Evolutionary conservation across 352 stramenopile genomes (phyloP), one percentile per base, ranked within the genome.

Genomic region (Bremia lactucae): DNA sequence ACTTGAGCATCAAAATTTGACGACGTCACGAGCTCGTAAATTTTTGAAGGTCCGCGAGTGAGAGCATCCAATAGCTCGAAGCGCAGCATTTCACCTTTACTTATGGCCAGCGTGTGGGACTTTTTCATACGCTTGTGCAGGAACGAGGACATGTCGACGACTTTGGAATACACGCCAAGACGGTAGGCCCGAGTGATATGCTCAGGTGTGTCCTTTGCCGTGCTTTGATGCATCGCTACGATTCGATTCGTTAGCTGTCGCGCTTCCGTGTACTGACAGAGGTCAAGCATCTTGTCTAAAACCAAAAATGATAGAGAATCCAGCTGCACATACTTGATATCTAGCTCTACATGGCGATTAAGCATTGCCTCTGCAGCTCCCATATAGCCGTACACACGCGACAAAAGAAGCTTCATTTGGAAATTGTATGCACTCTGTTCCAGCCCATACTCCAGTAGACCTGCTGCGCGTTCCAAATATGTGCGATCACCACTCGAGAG

Each of bases 361-460:
- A 86, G 49, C 66, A 91, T 83, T 2, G 76, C 71, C 4, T 72
- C 50, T 13, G 65, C 65, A 7, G 75, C 73, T n/a, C 67, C 76
- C 14, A 93, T 39, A 28, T 83, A 84, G 6, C 55, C 72, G 49
- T 93, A 93, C 19, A 93, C 57, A 15, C 72, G 80, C 18, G 65
- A 81, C 22, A 93, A 58, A 8, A 90, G 51, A n/a, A 93, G 61
- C 59, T 90, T 90, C 77, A 93, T 90, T 61, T 93, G 80, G 52
- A 93, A 93, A 46, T 93, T 93, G 69, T 89, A 93, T 20, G 72
- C 63, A 40, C 80, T 93, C 36, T 81, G 75, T 22, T 67, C 65
- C n/a, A 93, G 41, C 0, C 73, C 80, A 29, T 76, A 80, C 51
- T 93, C 80, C 0, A 93, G 52, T 31, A 87, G 48, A 22, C 58